Conservation (phyloP, 148 eudicot species). For the Chenopodium suecicum region DNA sequence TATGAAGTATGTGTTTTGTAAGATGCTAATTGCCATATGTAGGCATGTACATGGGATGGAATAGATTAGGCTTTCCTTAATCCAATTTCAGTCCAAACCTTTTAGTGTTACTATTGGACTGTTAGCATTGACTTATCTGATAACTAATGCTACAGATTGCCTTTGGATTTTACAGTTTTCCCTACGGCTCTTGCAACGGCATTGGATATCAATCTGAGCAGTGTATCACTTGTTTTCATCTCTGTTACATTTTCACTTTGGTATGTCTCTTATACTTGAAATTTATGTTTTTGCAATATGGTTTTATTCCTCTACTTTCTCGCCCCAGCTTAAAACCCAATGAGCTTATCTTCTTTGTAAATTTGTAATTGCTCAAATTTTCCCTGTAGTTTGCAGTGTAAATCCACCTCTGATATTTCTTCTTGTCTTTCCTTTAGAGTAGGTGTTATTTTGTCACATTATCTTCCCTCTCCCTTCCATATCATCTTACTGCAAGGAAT, state of each 20-base stretch:
- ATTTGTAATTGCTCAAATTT: background rate
- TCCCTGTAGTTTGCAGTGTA: conserved; percentile 68
- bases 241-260: conserved; percentile 97
- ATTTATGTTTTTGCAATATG: conserved; percentile 12
- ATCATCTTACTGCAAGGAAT: background rate
- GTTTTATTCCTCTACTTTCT: background rate
- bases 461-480: background rate
- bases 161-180: conserved; percentile 92
- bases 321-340: background rate
- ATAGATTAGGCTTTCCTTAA: too few relatives aligned
- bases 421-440: conserved; percentile 96
- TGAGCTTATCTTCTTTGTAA: conserved; percentile 9
- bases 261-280: conserved; percentile 43
- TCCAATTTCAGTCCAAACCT: too few relatives aligned
- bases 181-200: conserved; percentile 94
- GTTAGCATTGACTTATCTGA: conserved; percentile 50
- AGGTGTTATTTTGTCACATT: conserved; percentile 12
- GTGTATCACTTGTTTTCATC: conserved; percentile 95
- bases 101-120: conserved; percentile 22
- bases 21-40: too few relatives aligned
- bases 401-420: conserved; percentile 98
- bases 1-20: too few relatives aligned
- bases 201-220: conserved; percentile 94
- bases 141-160: conserved; percentile 89
- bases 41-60: too few relatives aligned